Evolutionary conservation across 768 basidiomycete genomes (phyloP).

Genomic region (Termitomyces eurrhizus): DNA sequence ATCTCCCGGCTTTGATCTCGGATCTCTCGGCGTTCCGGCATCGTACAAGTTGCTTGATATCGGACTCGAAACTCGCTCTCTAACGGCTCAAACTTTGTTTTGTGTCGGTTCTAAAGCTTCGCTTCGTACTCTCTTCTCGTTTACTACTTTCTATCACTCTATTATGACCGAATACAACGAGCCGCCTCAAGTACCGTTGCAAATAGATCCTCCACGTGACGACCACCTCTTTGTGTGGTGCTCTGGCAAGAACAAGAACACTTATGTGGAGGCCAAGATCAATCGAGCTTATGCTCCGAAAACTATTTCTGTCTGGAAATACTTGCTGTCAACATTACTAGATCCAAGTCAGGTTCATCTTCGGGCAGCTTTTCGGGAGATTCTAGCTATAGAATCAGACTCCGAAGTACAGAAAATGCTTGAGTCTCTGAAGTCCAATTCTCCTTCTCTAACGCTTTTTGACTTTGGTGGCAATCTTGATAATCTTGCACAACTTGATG

Average conservation of each 20-base stretch:
- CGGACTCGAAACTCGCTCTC: too few relatives aligned
- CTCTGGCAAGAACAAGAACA: too few relatives aligned
- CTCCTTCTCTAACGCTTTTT: not conserved
- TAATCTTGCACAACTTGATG: not conserved
- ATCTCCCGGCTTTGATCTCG: too few relatives aligned
- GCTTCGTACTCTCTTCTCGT: too few relatives aligned
- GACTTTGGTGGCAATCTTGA: not conserved
- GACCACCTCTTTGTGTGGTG: not conserved
- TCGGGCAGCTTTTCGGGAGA: not conserved
- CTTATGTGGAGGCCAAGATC: not conserved
- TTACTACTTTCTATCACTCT: too few relatives aligned
- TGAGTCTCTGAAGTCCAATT: not conserved
- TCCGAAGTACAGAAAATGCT: not conserved
- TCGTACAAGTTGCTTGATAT: too few relatives aligned
- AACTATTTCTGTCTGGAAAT: not conserved
- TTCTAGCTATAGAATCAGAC: not conserved
- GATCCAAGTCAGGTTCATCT: not conserved
- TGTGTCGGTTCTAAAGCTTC: too few relatives aligned
- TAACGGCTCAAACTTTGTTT: too few relatives aligned
- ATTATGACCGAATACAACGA: too few relatives aligned
- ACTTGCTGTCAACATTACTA: not conserved
- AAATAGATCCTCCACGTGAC: not conserved
- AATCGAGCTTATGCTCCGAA: not conserved
- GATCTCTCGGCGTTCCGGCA: too few relatives aligned
- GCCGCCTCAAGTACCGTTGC: not conserved